Evolutionary conservation across 768 basidiomycete species (phyloP).

Genomic region (Clavulina sp.): DNA sequence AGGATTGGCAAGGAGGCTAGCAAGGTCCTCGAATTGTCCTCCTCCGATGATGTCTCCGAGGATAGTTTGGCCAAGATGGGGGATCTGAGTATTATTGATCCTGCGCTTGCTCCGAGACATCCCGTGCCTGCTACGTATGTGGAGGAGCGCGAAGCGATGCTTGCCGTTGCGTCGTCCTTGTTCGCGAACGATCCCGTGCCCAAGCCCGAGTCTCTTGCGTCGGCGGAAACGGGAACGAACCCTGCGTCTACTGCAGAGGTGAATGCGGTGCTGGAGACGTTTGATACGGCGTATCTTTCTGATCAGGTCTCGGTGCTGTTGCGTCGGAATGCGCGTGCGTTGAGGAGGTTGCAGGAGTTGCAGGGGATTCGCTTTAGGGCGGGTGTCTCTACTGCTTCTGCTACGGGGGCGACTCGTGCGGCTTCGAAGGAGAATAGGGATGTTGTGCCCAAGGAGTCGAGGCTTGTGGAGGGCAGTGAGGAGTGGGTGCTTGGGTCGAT

Average conservation of each 20-base stretch:
- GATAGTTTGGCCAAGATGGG: not conserved
- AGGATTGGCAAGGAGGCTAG: not conserved
- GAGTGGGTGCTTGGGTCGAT: no score
- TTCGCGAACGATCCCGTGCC: not conserved
- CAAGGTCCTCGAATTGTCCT: not conserved
- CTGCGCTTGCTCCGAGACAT: constrained; percentile 25
- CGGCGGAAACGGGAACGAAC: no score
- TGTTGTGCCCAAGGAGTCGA: constrained; percentile 82
- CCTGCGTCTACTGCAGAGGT: no score
- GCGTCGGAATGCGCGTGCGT: constrained; percentile 42
- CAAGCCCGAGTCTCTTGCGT: no score
- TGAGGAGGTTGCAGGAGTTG: constrained; percentile 45
- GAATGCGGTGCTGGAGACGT: constrained; percentile 36
- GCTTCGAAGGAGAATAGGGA: constrained; percentile 27
- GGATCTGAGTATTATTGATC: no score
- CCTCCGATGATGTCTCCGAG: not conserved
- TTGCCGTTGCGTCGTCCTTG: not conserved
- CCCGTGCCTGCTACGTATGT: constrained; percentile 14
- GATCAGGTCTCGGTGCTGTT: constrained; percentile 51
- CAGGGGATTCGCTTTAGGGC: constrained; percentile 38
- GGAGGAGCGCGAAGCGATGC: not conserved
- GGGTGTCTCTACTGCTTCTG: no score
- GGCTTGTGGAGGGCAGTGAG: constrained; percentile 51
- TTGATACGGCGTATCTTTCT: constrained; percentile 49
- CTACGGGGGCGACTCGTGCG: no score